Base-by-base conservation (phyloP, 2,329 filamentous ascomycete species). In the Fusarium nelsonii region DNA sequence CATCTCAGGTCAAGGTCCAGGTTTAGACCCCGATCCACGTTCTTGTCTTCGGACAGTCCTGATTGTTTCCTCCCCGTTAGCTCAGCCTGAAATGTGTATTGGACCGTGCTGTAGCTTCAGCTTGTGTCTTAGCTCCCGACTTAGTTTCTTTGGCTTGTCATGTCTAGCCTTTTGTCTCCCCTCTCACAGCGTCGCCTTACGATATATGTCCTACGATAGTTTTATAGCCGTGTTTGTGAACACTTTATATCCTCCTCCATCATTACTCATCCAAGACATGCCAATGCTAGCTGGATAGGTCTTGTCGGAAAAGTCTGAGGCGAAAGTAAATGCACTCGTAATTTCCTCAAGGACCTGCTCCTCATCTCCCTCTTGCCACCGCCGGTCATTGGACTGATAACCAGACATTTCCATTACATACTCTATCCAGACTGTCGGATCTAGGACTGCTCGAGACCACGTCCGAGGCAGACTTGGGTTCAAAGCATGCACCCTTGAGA, bases 341-440 rank as follows among this genome's bases (percentile, higher is more conserved):
- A 64, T 63, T 45, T 63, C 44, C 43, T 49, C 49, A 30, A 43
- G 10, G 18, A 54, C 16, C 18, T 54, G 30, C 43, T 46, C 41
- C 52, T 53, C 54, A 44, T 53, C 40, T 56, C 44, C 37, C 37
- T 55, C 39, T 54, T 51, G 56, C 56, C 61, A 61, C 64, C 18
- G 34, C 32, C 36, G 32, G 41, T 44, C 41, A 49, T 32, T 54
- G 36, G 56, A 37, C 48, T 45, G 59, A 49, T 60, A 45, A 48
- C 39, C 43, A 60, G 60, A 32, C 41, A 64, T 65, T 70, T 43
- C 32, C 44, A 68, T 68, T 68, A 68, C 65, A 69, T 60, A 65
- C 37, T 36, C 49, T 50, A 68, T 70, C 68, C 68, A 71, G 60
- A 46, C 64, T 63, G 60, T 62, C 68, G 64, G 68, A 48, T 71